Evolutionary conservation across 2,329 filamentous ascomycete genomes (phyloP), one percentile per base, ranked within the genome.

Genomic region (Penicillium nordicum): DNA sequence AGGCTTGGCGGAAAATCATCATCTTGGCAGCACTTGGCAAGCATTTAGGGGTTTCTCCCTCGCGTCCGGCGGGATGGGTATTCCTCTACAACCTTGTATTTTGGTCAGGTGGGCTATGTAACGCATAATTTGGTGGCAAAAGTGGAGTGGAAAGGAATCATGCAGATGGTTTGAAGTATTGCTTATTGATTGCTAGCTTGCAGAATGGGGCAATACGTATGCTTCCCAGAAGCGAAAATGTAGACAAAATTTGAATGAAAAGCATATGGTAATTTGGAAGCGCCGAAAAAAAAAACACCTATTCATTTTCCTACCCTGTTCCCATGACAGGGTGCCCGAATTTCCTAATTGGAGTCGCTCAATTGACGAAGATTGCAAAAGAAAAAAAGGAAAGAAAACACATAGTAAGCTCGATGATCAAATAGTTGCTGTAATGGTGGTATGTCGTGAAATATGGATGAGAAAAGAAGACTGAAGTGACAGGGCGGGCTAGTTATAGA

Each of bases 1-100:
- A 62, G 59, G 55, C 63, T 66, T 66, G 63, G 62, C 63, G 42
- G 62, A 59, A 61, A 55, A 62, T 55, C 63, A 60, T 57, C 42
- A 55, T 14, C 63, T 62, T 63, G 61, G 62, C 61, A 30, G 14
- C 14, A 55, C 61, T 65, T 65, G 63, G 62, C 63, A 63, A 47
- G 51, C 50, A 65, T 66, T 51, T 36, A 29, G 50, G 57, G 44
- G 43, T 10, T 45, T 57, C 53, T 57, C 57, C 62, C 63, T 64
- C 41, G 60, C 60, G 50, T 64, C 50, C 41, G 25, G 50, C 34
- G 42, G 55, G 43, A 46, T 51, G 47, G 53, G 36, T 54, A 57
- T 53, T 61, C 56, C 53, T 61, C 34, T 55, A 5, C 34, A 53
- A 46, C 29, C 43, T 32, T 25, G 30, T 46, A 4, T n/a, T 36